phyloP scores from a whole-genome alignment of 805 yeast genomes.

The Candida tammaniensis region DNA sequence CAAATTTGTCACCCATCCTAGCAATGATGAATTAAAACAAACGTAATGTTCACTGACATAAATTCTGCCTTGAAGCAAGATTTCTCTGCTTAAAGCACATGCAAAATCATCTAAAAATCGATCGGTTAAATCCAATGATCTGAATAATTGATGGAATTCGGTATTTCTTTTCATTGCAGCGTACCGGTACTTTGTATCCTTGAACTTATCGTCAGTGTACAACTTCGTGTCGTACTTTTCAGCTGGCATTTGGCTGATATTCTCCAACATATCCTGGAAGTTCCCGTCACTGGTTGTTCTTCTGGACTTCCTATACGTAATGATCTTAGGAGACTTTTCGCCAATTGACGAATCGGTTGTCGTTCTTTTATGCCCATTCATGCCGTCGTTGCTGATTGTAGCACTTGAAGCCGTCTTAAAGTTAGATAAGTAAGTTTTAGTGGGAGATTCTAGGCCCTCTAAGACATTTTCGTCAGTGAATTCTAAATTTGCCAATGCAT shows the following conservation, averaged over 20 bases:
- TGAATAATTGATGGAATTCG: constrained; percentile 77
- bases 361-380: constrained; percentile 5
- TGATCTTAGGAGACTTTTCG: constrained; percentile 33
- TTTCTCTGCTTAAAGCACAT: constrained; percentile 87
- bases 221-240: constrained; percentile 37
- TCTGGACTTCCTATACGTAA: constrained; percentile 35
- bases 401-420: constrained; percentile 5
- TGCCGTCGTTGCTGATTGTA: constrained; percentile 2
- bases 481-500: constrained; percentile 11
- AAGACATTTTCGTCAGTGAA: constrained; percentile 4
- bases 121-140: constrained; percentile 65
- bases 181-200: constrained; percentile 57
- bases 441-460: constrained; percentile 9
- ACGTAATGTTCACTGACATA: constrained; percentile 75
- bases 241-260: constrained; percentile 9
- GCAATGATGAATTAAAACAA: constrained; percentile 81
- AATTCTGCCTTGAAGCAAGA: constrained; percentile 81
- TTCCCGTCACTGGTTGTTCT: constrained; percentile 32
- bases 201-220: constrained; percentile 57
- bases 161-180: constrained; percentile 62
- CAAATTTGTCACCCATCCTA: constrained; percentile 89
- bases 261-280: constrained; percentile 13
- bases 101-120: constrained; percentile 80
- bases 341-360: constrained; percentile 5
- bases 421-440: constrained; percentile 2